Percentiles rank a stretch among this genome's conserved stretches.
These are phyloP conservation scores for Ceratocystis papillata DNA, from an alignment of 2,329 filamentous ascomycete genomes.

Conservation along the genomic window DNA sequence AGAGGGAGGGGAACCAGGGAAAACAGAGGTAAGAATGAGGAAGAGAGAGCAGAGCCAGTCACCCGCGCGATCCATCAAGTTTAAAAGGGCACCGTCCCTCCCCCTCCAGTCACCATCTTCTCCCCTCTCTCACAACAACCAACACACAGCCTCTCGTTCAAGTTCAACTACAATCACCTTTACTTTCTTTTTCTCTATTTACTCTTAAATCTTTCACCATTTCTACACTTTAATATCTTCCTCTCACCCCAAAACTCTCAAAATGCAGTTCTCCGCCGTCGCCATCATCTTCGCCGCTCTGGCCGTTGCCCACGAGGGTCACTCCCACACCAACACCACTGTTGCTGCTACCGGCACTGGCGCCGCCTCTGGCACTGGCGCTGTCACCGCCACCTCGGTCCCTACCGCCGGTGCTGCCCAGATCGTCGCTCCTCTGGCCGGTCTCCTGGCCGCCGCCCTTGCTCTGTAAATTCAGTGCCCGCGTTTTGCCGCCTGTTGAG, in stretches of 20 bases:
- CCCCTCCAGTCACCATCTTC: slow-evolving; percentile 5
- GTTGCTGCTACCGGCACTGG: slow-evolving; percentile 21
- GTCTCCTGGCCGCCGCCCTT: slow-evolving; percentile 23
- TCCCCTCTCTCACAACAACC: slow-evolving; percentile 9
- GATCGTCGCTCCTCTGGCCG: slow-evolving; percentile 23
- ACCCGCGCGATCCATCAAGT: background rate
- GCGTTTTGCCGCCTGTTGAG: background rate
- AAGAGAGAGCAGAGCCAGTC: too few species aligned
- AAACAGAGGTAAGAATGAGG: too few species aligned
- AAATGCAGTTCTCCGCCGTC: slow-evolving; percentile 25
- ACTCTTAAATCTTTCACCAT: slow-evolving; percentile 20
- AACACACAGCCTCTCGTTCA: slow-evolving; percentile 24
- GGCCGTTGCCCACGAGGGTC: slow-evolving; percentile 14
- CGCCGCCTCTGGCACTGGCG: slow-evolving; percentile 23
- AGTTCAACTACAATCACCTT: slow-evolving; percentile 23
- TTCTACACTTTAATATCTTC: slow-evolving; percentile 23
- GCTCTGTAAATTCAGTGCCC: slow-evolving; percentile 22
- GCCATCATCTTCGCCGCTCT: slow-evolving; percentile 23
- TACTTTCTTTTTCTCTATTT: slow-evolving; percentile 18
- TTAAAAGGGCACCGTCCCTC: slow-evolving; percentile 20
- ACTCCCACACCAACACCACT: slow-evolving; percentile 18
- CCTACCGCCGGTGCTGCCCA: slow-evolving; percentile 24
- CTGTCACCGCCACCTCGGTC: slow-evolving; percentile 21
- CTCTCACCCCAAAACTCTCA: slow-evolving; percentile 7
- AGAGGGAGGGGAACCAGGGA: too few species aligned